Evolutionary conservation across 768 basidiomycete genomes (phyloP), one percentile per base, ranked within the genome.

Genomic region (Pleurotus salmoneostramineus): DNA sequence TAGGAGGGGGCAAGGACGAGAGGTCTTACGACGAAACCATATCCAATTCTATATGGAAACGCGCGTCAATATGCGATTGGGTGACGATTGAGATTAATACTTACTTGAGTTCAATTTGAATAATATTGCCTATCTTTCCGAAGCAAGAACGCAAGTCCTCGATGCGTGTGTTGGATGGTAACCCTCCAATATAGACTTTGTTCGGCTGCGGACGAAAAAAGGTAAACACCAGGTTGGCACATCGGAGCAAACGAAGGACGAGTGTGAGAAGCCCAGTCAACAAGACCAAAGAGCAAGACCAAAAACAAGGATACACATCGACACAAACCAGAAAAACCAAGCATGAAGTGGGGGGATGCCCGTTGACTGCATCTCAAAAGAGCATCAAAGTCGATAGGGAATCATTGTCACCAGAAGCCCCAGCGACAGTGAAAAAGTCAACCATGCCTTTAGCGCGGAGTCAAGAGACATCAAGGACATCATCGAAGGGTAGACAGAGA

Each of bases 131-230:
- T 49, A 93, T 85, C 71, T 92, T 91, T 50, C 89, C 89, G 69
- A 94, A 94, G 71, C 93, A 93, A 61, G 81, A 88, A 71, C 85
- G 87, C 31, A 94, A 74, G 66, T 95, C 92, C 75, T 91, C 90
- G 73, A 87, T 82, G 61, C 88, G 87, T 49, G 91, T 93, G 63
- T 91, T 82, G 74, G 92, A 89, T 62, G 92, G 93, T 60, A 94
- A 82, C 63, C 91, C 91, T 69, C 92, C 92, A 68, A 95, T 85
- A 71, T 95, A 95, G 71, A 95, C 87, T 77, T 95, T 95, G 77
- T 92, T 93, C 77, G 91, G 88, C 91, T 93, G 82, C 77, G 79
- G 77, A 78, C 81, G 79, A 83, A 75, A 84, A 79, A 72, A 40
- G 6, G 81, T 86, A 77, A 87, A 84, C 84, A 84, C 82, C 76